These are phyloP conservation scores for Pezicula carpinea DNA, from an alignment of 2,329 filamentous ascomycete genomes.

Conservation along the genomic window DNA sequence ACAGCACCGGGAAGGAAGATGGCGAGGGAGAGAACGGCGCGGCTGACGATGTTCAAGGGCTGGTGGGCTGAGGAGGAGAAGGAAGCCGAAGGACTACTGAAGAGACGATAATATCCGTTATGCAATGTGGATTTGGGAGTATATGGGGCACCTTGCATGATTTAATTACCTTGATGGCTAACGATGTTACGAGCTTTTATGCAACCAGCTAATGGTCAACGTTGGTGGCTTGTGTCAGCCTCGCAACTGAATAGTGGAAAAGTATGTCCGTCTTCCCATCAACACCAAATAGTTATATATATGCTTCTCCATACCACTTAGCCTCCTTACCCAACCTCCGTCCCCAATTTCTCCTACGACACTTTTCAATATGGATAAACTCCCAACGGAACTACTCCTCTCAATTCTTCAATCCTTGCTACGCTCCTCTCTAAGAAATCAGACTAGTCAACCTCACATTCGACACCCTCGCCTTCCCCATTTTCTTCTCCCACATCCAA, in stretches of 20 bases:
- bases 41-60: conserved; percentile 46
- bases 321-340: not conserved
- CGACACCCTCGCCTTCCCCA: conserved; percentile 12
- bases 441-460: conserved; percentile 15
- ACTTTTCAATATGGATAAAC: conserved; percentile 6
- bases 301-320: not conserved
- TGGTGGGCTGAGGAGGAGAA: conserved; percentile 54
- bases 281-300: not conserved
- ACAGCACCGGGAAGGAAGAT: conserved; percentile 49
- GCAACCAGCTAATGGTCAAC: not conserved
- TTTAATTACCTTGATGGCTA: conserved; percentile 7
- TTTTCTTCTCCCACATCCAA: conserved; percentile 15
- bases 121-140: conserved; percentile 2
- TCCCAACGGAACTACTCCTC: conserved; percentile 15
- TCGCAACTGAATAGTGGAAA: not conserved
- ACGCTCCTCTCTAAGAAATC: conserved; percentile 6
- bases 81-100: conserved; percentile 22
- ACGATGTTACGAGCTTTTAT: not conserved
- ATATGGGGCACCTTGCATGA: too few species aligned
- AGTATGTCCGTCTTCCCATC: not conserved
- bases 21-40: conserved; percentile 48
- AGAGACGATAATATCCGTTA: conserved; percentile 15
- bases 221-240: not conserved
- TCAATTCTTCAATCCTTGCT: conserved; percentile 13
- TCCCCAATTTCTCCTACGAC: not conserved